Conservation (phyloP, 495 filamentous ascomycete species). For the Podospora pseudoanserina region DNA sequence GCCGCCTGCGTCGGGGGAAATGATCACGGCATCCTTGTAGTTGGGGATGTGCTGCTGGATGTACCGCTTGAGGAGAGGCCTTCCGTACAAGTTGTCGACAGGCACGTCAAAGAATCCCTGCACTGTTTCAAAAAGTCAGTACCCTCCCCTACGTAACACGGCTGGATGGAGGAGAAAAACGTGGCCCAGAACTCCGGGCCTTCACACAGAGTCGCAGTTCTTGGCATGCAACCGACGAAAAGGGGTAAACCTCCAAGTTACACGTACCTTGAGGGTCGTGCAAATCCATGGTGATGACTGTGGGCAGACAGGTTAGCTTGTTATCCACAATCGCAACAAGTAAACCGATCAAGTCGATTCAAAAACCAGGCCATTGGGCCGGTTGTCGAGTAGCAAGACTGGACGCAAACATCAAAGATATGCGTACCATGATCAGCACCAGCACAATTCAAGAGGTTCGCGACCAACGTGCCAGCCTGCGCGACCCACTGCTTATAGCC, state of each 20-base stretch:
- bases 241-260: conserved; percentile 3
- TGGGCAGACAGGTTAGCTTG: conserved; percentile 29
- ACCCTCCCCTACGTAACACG: neutral
- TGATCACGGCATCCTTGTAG: conserved; percentile 84
- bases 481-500: conserved; percentile 99
- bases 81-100: conserved; percentile 91
- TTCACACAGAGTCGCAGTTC: conserved; percentile 8
- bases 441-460: conserved; percentile 90
- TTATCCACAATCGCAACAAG: neutral
- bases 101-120: conserved; percentile 99
- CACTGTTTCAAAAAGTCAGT: conserved; percentile 24
- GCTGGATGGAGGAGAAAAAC: neutral
- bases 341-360: neutral
- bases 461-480: conserved; percentile 91
- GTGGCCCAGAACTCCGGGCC: neutral
- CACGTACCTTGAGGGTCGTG: conserved; percentile 87
- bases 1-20: conserved; percentile 95
- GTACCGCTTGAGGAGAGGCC: conserved; percentile 83
- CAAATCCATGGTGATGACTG: conserved; percentile 92
- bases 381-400: neutral
- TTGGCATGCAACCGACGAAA: conserved; percentile 8
- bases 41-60: conserved; percentile 85
- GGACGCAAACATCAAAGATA: neutral
- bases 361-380: neutral
- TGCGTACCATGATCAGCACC: conserved; percentile 79